Evolutionary conservation across 139 green algal genomes (phyloP).

Genomic region (Picochlorum sp.): DNA sequence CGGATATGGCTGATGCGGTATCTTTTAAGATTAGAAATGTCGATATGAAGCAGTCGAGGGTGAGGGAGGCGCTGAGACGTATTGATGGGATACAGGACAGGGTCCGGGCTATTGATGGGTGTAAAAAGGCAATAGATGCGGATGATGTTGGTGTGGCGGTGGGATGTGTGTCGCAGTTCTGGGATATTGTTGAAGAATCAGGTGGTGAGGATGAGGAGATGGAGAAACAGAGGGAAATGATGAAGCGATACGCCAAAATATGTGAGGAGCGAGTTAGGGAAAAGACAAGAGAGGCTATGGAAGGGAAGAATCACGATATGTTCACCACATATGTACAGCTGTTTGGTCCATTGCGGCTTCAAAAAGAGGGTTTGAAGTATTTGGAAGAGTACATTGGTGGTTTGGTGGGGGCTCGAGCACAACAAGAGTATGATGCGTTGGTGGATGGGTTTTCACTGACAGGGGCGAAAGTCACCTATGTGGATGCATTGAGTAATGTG

Average conservation of each 20-base stretch:
- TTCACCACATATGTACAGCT: slow-evolving; percentile 72
- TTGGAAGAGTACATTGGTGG: slow-evolving; percentile 50
- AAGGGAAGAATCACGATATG: slow-evolving; percentile 42
- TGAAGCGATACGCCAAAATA: slow-evolving; percentile 11
- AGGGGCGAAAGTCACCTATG: slow-evolving; percentile 52
- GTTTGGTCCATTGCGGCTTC: slow-evolving; percentile 63
- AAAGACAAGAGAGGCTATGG: slow-evolving; percentile 41
- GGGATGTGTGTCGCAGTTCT: slow-evolving; percentile 60
- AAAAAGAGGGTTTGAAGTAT: slow-evolving; percentile 55
- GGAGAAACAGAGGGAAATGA: slow-evolving; percentile 7
- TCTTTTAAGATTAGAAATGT: slow-evolving; percentile 72
- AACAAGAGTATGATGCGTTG: slow-evolving; percentile 44
- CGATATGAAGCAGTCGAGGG: slow-evolving; percentile 63
- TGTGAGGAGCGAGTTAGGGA: slow-evolving; percentile 58
- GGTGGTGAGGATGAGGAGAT: slow-evolving; percentile 4
- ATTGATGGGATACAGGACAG: slow-evolving; percentile 75
- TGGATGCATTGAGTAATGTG: slow-evolving; percentile 56
- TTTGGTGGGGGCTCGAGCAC: slow-evolving; percentile 36
- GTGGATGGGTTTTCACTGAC: slow-evolving; percentile 23
- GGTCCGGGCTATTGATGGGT: slow-evolving; percentile 63
- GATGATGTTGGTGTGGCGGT: slow-evolving; percentile 84
- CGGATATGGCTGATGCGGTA: slow-evolving; percentile 71
- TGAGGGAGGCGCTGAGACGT: slow-evolving; percentile 43
- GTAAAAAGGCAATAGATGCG: slow-evolving; percentile 37
- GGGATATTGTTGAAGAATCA: slow-evolving; percentile 61